phyloP scores from a whole-genome alignment of 306 rosid genomes.

The Albizia julibrissin region DNA sequence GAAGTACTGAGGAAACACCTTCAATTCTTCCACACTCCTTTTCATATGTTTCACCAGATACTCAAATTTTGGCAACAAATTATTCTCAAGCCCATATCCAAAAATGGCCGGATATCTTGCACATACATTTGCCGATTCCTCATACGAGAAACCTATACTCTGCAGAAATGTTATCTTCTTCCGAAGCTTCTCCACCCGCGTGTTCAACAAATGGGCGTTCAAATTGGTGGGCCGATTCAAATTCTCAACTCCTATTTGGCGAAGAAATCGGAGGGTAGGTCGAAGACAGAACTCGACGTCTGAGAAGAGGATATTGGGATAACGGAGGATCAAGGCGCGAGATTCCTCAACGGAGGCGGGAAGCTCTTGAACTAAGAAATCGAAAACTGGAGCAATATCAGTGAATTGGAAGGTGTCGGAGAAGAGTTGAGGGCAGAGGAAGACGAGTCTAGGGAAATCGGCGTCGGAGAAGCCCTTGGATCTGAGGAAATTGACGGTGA shows the following conservation, averaged over 20 bases:
- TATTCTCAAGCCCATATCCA: constrained; percentile 69
- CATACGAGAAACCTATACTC: constrained; percentile 54
- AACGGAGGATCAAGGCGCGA: constrained; percentile 59
- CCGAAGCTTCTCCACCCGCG: constrained; percentile 61
- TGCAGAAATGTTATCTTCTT: constrained; percentile 49
- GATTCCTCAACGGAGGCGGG: constrained; percentile 46
- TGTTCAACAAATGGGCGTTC: constrained; percentile 73
- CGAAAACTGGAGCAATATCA: constrained; percentile 56
- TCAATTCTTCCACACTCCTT: constrained; percentile 68
- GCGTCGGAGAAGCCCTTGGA: constrained; percentile 76
- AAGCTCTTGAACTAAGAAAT: constrained; percentile 52
- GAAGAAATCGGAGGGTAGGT: constrained; percentile 64
- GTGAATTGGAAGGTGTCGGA: constrained; percentile 45
- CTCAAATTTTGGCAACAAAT: constrained; percentile 61
- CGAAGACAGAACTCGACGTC: constrained; percentile 67
- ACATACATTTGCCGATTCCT: constrained; percentile 53
- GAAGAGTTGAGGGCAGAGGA: constrained; percentile 63
- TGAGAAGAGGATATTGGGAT: constrained; percentile 68
- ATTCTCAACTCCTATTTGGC: constrained; percentile 45
- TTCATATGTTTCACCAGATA: constrained; percentile 59
- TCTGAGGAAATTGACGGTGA: constrained; percentile 63
- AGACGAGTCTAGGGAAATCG: constrained; percentile 63
- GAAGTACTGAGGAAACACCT: constrained; percentile 71
- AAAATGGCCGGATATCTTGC: constrained; percentile 70
- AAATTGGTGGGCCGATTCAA: constrained; percentile 49